Conservation (phyloP, 2,329 filamentous ascomycete genomes). For the Trichophyton verrucosum region DNA sequence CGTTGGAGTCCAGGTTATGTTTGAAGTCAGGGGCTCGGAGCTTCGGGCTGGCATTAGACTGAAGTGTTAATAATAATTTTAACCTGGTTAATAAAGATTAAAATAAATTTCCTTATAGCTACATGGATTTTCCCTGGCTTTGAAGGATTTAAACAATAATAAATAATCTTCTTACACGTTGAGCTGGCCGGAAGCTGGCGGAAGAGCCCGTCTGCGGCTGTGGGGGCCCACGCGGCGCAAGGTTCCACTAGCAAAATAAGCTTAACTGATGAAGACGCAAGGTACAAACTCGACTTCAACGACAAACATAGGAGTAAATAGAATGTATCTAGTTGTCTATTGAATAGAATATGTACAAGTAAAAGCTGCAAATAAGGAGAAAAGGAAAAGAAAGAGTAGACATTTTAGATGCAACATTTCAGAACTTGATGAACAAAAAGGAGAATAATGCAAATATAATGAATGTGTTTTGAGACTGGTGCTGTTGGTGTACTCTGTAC, state of each 20-base stretch:
- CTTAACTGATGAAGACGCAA: neutral
- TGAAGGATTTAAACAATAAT: neutral
- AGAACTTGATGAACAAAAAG: neutral
- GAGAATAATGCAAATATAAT: neutral
- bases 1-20: conserved; percentile 85
- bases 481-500: too few relatives aligned
- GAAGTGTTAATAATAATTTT: conserved; percentile 51
- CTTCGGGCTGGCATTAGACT: conserved; percentile 66
- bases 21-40: conserved; percentile 81
- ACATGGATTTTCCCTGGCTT: neutral
- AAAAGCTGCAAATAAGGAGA: neutral
- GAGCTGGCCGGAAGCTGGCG: neutral
- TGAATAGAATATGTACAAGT: neutral
- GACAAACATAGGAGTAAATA: neutral
- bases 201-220: neutral
- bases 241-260: conserved; percentile 1
- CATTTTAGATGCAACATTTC: neutral
- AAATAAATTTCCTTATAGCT: neutral
- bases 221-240: neutral
- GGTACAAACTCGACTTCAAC: neutral
- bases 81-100: neutral
- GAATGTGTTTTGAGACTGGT: neutral
- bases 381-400: neutral
- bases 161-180: neutral
- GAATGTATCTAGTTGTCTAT: neutral